Conservation (phyloP, 768 basidiomycete species). For the Suillus americanus region DNA sequence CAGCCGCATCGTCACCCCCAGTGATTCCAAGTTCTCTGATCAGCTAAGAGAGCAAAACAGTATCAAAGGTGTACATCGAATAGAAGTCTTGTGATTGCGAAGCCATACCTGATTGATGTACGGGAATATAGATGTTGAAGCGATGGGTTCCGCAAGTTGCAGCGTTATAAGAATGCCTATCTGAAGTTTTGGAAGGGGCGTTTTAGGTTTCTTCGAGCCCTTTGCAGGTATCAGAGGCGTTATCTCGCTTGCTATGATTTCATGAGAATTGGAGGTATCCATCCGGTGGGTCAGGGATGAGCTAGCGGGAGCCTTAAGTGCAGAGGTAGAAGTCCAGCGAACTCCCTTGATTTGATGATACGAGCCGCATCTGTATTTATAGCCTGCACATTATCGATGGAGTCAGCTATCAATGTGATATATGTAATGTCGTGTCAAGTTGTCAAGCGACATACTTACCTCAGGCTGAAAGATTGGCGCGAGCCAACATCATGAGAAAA, state of each 20-base stretch:
- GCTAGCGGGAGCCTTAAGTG: not conserved
- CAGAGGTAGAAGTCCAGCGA: not conserved
- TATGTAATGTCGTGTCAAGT: not conserved
- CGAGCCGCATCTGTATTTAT: not conserved
- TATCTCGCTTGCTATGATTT: not conserved
- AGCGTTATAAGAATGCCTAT: conserved; percentile 43
- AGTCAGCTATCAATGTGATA: not conserved
- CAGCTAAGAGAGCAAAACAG: conserved; percentile 38
- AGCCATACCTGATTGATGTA: conserved; percentile 47
- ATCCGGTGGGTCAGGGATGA: not conserved
- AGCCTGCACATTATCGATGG: not conserved
- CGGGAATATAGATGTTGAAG: conserved; percentile 46
- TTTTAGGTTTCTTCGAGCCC: conserved; percentile 24
- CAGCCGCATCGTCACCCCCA: conserved; percentile 59
- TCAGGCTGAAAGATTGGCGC: not conserved
- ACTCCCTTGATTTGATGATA: not conserved
- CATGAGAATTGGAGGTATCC: not conserved
- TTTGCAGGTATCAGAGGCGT: not conserved
- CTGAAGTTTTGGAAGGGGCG: conserved; percentile 46
- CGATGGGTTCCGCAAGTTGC: conserved; percentile 47
- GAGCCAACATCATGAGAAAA: not conserved
- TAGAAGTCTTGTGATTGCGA: not conserved
- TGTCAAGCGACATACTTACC: not conserved
- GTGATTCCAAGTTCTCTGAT: conserved; percentile 62
- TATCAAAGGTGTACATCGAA: not conserved